Evolutionary conservation across 2,329 filamentous ascomycete genomes (phyloP), one percentile per base, ranked within the genome.

Genomic region (Fusarium siculi): DNA sequence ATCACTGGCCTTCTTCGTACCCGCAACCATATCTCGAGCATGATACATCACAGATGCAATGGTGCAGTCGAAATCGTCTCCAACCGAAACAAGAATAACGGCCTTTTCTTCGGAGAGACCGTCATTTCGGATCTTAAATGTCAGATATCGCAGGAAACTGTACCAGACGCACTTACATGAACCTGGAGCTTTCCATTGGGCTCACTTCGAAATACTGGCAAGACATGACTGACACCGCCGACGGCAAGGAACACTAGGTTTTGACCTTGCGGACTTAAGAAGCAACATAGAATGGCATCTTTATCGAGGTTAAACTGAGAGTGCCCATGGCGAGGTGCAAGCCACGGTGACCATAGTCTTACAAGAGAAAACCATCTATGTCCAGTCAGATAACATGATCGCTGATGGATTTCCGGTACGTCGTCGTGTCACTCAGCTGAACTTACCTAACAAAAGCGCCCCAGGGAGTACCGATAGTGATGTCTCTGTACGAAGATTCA

Each of bases 21-120:
- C 81, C 54, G 74, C 73, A 19, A 80, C 74, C 5, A 84, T 66
- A 9, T 89, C 90, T 37, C 95, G 89, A n/a, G 95, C 93, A 77
- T 97, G 92, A 74, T 97, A 97, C 87, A 97, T 93, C 12, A 93
- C 91, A 19, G 95, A 92, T 40, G 93, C 92, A 76, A 94, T 90
- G 4, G 93, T 92, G 61, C 89, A 86, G 70, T 97, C 93, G 73
- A 97, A 93, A 42, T 89, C 86, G 50, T 92, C 87, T 1, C 93
- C 92, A 4, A 92, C 89, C 7, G 94, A 91, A 19, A 92, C 91
- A 11, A 97, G 81, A 16, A 97, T 84, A 19, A 87, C 88, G 10
- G 90, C 89, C 10, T 84, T 84, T 8, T 89, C 87, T 15, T 86
- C 77, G 4, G 85, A 79, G 2, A 84, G 79, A 19, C 89, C 87